Conservation (phyloP, 805 yeast genomes). For the Spathaspora passalidarum region DNA sequence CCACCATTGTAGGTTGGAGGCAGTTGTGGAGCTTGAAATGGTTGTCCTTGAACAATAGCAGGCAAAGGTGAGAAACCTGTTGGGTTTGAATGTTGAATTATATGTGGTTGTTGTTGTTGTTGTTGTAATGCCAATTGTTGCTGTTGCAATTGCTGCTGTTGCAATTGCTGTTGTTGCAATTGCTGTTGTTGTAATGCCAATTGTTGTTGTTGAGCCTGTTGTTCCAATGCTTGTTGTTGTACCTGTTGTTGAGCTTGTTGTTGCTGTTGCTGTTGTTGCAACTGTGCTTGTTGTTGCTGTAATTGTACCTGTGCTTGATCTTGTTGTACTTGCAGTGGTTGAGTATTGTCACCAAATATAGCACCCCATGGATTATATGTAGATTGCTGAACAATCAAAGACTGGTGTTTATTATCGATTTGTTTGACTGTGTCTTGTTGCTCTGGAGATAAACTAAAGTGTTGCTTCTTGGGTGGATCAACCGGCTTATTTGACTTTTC, state of each 20-base stretch:
- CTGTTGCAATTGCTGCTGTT: slow-evolving; percentile 12
- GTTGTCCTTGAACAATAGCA: slow-evolving; percentile 13
- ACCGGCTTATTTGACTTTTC: slow-evolving; percentile 45
- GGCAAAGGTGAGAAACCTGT: slow-evolving; percentile 7
- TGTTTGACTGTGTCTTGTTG: slow-evolving; percentile 5
- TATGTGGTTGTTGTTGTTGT: slow-evolving; percentile 13
- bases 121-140: slow-evolving; percentile 25
- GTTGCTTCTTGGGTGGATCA: slow-evolving; percentile 4
- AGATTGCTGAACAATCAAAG: slow-evolving; percentile 36
- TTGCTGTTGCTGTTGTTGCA: slow-evolving; percentile 9
- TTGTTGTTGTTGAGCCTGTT: slow-evolving; percentile 19
- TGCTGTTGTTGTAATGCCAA: slow-evolving; percentile 1
- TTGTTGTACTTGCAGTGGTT: slow-evolving; percentile 6
- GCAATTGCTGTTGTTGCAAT: slow-evolving; percentile 22
- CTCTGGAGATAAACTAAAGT: slow-evolving; percentile 3
- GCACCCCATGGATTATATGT: slow-evolving; percentile 41
- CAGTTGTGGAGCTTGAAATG: slow-evolving; percentile 14
- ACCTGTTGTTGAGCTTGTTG: slow-evolving; percentile 29
- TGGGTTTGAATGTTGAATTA: not conserved
- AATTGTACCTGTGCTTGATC: slow-evolving; percentile 12
- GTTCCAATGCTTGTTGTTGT: slow-evolving; percentile 22
- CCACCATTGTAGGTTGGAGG: slow-evolving; percentile 49
- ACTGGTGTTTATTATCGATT: slow-evolving; percentile 14
- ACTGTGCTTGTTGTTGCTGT: slow-evolving; percentile 10
- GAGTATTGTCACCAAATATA: slow-evolving; percentile 8